Base-by-base conservation (phyloP, 2,329 filamentous ascomycete species). In the Talaromyces islandicus region DNA sequence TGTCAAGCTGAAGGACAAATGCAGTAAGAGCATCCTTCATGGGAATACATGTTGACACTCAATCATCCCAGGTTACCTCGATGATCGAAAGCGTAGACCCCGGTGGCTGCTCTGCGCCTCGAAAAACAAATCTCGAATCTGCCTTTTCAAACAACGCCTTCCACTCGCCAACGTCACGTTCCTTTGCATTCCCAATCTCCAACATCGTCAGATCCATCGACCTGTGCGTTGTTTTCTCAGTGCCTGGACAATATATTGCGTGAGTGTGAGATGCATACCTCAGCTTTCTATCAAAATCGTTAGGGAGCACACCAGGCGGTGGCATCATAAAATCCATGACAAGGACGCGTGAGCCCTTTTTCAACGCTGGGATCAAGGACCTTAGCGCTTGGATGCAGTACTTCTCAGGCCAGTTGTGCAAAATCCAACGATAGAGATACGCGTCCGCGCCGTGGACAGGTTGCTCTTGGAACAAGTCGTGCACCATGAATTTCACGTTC, bases 391-490 rank as follows among this genome's bases (percentile, higher is more conserved):
- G 65, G n/a, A 72, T 64, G 43, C 69, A 70, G 30, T 77, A 69
- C 19, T 66, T 64, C 54, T 78, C 73, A 12, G 66, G 66, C 71
- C 71, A 77, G 59, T 79, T 76, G 62, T 79, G 77, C 32, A 77
- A 62, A 14, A 75, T 69, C 64, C 68, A 71, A 24, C 75, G 70
- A 50, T 77, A 71, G n/a, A 74, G 66, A 62, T 77, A 78, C 10
- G 68, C 68, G 50, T 66, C 62, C n/a, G 71, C 69, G n/a, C 67
- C 60, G 14, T 64, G 59, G 12, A 69, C 54, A 0, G 74, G 71
- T 63, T 78, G 74, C 12, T 67, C 62, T 25, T 66, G 57, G 61
- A 77, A 76, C 64, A 77, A 77, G 62, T 75, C 69, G 57, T 77
- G 73, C 19, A n/a, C 35, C 54, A 60, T 60, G n/a, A 60, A 60